Evolutionary conservation across 257 asterid genomes (phyloP).

Genomic region (Solanum arcanum): DNA sequence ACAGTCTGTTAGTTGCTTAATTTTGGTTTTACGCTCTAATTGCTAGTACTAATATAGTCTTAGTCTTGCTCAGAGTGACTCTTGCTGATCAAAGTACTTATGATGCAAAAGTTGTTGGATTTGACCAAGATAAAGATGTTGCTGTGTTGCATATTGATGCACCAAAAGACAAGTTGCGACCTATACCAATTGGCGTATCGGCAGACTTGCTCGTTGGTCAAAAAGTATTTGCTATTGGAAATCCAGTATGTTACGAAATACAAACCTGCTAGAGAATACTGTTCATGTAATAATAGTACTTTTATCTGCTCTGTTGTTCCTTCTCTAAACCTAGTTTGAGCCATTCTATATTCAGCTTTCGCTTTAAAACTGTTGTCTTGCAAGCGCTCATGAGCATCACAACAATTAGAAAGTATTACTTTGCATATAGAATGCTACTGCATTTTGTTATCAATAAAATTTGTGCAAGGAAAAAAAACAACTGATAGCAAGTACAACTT

Average conservation of each 20-base stretch:
- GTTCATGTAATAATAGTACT: not conserved
- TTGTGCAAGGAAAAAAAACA: not conserved
- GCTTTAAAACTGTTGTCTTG: not conserved
- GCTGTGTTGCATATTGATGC: slow-evolving; percentile 76
- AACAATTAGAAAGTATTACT: not conserved
- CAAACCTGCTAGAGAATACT: not conserved
- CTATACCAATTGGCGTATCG: slow-evolving; percentile 83
- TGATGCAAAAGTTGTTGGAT: slow-evolving; percentile 88
- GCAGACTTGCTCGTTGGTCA: slow-evolving; percentile 98
- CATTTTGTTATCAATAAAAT: not conserved
- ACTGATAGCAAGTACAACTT: not conserved
- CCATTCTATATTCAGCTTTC: not conserved
- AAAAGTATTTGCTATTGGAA: slow-evolving; percentile 95
- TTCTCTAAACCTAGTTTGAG: not conserved
- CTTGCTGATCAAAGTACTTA: slow-evolving; percentile 86
- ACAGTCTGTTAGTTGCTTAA: not conserved
- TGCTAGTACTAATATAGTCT: not conserved
- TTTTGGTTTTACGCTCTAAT: not conserved
- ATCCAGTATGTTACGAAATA: slow-evolving; percentile 54
- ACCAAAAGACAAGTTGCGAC: slow-evolving; percentile 73
- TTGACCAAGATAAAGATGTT: slow-evolving; percentile 97
- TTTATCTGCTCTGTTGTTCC: not conserved
- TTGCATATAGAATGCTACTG: not conserved
- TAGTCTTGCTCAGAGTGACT: slow-evolving; percentile 55
- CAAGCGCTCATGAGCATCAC: not conserved